These are phyloP conservation scores for Priceomyces fermenticarens DNA, from an alignment of 805 yeast species.

Conservation along the genomic window DNA sequence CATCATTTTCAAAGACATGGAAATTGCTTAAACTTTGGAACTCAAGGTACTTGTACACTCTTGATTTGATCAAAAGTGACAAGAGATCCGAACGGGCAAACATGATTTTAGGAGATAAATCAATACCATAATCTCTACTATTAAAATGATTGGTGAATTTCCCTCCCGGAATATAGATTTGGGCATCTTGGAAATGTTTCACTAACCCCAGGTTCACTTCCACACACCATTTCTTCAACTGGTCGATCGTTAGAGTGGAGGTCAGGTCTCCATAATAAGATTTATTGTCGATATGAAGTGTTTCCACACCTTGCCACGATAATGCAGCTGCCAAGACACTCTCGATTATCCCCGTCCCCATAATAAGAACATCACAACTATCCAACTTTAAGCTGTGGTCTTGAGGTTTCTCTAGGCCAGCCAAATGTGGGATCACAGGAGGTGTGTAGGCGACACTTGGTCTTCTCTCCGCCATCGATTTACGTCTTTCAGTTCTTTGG, in stretches of 20 bases:
- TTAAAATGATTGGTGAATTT: slow-evolving; percentile 48
- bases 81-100: slow-evolving; percentile 90
- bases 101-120: slow-evolving; percentile 79
- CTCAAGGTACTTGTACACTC: slow-evolving; percentile 89
- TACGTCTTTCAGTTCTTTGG: slow-evolving; percentile 36
- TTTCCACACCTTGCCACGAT: slow-evolving; percentile 98
- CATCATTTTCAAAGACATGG: slow-evolving; percentile 92
- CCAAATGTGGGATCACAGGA: slow-evolving; percentile 62
- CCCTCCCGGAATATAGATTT: slow-evolving; percentile 68
- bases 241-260: slow-evolving; percentile 85
- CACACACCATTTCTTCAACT: slow-evolving; percentile 77
- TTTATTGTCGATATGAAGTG: slow-evolving; percentile 83
- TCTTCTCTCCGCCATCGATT: slow-evolving; percentile 45
- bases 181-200: slow-evolving; percentile 63
- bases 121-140: slow-evolving; percentile 81
- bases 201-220: slow-evolving; percentile 53
- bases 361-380: slow-evolving; percentile 78
- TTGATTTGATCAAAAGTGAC: slow-evolving; percentile 71
- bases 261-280: slow-evolving; percentile 85
- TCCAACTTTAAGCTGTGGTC: slow-evolving; percentile 61
- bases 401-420: slow-evolving; percentile 73
- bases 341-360: slow-evolving; percentile 91
- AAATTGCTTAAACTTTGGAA: slow-evolving; percentile 85
- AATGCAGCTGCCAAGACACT: slow-evolving; percentile 88
- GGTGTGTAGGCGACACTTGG: slow-evolving; percentile 42